phyloP scores from a whole-genome alignment of 345 rosid genomes.

The Gossypium bickii region DNA sequence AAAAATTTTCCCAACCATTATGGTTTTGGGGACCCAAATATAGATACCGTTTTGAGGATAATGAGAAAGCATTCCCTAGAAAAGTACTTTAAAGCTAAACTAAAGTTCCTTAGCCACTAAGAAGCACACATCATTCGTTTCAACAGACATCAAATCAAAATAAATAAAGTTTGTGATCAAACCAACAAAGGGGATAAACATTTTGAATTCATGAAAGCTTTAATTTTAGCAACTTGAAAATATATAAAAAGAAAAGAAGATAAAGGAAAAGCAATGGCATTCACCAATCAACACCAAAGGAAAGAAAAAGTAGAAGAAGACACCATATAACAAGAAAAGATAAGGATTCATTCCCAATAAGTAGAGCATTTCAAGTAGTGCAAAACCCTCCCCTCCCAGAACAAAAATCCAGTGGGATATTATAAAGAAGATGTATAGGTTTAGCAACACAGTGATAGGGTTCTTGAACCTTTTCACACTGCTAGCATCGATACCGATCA shows the following conservation, averaged over 20 bases:
- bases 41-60: background rate
- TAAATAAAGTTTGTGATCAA: slow-evolving; percentile 12
- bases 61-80: background rate
- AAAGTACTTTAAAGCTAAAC: background rate
- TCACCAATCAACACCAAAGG: slow-evolving; percentile 14
- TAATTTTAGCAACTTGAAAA: background rate
- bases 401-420: background rate
- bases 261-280: slow-evolving; percentile 21
- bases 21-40: background rate
- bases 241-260: background rate
- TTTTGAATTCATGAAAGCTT: slow-evolving; percentile 24
- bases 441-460: slow-evolving; percentile 80
- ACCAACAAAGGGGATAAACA: slow-evolving; percentile 21
- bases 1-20: no score
- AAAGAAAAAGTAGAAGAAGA: slow-evolving; percentile 25
- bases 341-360: background rate
- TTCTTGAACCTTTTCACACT: slow-evolving; percentile 78
- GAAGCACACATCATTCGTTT: slow-evolving; percentile 26
- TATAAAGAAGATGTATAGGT: slow-evolving; percentile 47
- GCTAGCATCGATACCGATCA: slow-evolving; percentile 73
- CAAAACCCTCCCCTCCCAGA: background rate
- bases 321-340: slow-evolving; percentile 23
- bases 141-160: background rate
- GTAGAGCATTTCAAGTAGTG: background rate
- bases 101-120: slow-evolving; percentile 41